phyloP scores from a whole-genome alignment of 495 filamentous ascomycete genomes.

The Cercophora newfieldiana region DNA sequence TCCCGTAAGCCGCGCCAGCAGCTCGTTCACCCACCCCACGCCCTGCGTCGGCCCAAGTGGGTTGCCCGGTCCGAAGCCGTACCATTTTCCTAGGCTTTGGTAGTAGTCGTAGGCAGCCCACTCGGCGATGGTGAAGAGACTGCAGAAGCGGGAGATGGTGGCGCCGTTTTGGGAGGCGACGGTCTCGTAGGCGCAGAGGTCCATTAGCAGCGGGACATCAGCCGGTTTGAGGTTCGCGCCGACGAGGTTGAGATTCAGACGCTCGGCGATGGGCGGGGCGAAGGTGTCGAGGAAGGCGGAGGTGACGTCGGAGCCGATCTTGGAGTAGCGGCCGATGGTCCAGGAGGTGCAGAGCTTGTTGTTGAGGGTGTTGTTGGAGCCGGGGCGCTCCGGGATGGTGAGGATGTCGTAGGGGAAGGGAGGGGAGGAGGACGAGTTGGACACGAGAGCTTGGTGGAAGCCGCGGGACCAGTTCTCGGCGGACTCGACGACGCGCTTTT shows the following conservation, averaged over 20 bases:
- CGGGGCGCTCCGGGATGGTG: conserved; percentile 61
- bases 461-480: conserved; percentile 72
- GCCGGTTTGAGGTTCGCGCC: conserved; percentile 16
- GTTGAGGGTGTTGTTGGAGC: conserved; percentile 75
- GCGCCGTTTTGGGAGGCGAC: conserved; percentile 46
- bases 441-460: conserved; percentile 58
- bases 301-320: conserved; percentile 52
- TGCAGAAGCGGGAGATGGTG: conserved; percentile 65
- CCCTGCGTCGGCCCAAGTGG: conserved; percentile 77
- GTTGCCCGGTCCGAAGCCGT: conserved; percentile 73
- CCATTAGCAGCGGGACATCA: conserved; percentile 74
- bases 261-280: conserved; percentile 57
- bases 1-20: conserved; percentile 73
- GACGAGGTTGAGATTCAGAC: conserved; percentile 61
- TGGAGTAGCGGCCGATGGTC: conserved; percentile 46
- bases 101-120: conserved; percentile 77
- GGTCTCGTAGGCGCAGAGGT: conserved; percentile 80
- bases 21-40: conserved; percentile 80
- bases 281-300: conserved; percentile 57
- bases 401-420: conserved; percentile 58
- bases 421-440: conserved; percentile 41
- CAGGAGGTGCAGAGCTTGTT: conserved; percentile 69
- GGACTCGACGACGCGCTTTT: conserved; percentile 71
- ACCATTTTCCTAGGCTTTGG: conserved; percentile 75
- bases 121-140: conserved; percentile 66